Evolutionary conservation across 192 early-diverging fungal species (phyloP).

Genomic region (Backusella westeae): DNA sequence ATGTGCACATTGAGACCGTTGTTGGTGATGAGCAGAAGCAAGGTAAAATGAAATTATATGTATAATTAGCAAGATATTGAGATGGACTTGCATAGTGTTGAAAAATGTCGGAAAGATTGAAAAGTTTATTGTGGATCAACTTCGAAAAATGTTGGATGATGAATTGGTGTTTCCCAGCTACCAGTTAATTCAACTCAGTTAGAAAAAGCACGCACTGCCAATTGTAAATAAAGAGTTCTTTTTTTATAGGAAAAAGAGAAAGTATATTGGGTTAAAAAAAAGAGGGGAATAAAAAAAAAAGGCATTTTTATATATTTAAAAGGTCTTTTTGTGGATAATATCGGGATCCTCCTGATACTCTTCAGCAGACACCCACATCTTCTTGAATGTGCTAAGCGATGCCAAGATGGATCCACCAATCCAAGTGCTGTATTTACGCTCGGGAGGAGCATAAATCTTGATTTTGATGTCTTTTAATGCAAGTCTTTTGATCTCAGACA

Average conservation of each 20-base stretch:
- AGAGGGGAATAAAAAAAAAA: neutral
- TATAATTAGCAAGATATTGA: neutral
- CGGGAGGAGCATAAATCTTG: constrained; percentile 95
- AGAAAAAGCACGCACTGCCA: neutral
- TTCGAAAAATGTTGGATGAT: constrained; percentile 71
- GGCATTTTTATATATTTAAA: constrained; percentile 37
- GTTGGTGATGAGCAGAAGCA: constrained; percentile 66
- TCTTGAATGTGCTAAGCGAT: constrained; percentile 96
- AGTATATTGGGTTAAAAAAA: too few species aligned
- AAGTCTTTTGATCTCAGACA: constrained; percentile 87
- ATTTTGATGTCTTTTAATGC: constrained; percentile 95
- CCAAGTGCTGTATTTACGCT: constrained; percentile 98
- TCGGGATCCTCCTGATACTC: constrained; percentile 98
- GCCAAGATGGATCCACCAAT: constrained; percentile 97
- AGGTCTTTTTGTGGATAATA: constrained; percentile 81
- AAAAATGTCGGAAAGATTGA: constrained; percentile 86
- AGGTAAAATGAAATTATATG: constrained; percentile 39
- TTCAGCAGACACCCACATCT: constrained; percentile 99
- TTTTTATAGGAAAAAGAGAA: too few species aligned
- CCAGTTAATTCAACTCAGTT: constrained; percentile 32
- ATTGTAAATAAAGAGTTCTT: too few species aligned
- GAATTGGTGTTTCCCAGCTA: constrained; percentile 80
- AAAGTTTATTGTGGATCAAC: constrained; percentile 73
- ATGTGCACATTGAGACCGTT: constrained; percentile 62
- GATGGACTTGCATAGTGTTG: constrained; percentile 44